Evolutionary conservation across 345 rosid genomes (phyloP).

Genomic region (Eucalyptus curtisii): DNA sequence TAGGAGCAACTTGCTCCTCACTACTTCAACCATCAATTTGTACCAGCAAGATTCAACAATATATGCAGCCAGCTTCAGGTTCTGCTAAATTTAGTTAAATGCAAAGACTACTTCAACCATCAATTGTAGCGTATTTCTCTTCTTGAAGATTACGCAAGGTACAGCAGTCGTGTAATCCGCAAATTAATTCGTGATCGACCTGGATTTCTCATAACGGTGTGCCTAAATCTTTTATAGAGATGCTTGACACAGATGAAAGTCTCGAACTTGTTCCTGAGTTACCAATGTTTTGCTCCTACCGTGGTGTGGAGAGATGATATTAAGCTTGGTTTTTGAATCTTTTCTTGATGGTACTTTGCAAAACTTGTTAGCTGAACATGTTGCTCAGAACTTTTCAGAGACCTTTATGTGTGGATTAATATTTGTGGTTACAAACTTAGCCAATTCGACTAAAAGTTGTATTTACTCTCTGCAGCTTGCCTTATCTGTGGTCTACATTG

Average conservation of each 20-base stretch:
- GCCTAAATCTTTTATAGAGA: neutral
- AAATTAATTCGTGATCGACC: neutral
- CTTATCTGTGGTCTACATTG: conserved; percentile 61
- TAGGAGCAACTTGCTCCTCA: too few species aligned
- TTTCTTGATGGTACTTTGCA: too few species aligned
- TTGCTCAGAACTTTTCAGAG: too few species aligned
- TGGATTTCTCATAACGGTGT: neutral
- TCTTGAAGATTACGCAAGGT: neutral
- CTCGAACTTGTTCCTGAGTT: neutral
- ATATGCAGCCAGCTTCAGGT: neutral
- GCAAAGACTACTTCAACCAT: neutral
- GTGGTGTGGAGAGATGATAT: too few species aligned
- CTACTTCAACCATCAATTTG: too few species aligned
- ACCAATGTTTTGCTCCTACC: neutral
- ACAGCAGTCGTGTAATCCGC: neutral
- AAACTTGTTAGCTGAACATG: too few species aligned
- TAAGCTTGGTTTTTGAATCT: too few species aligned
- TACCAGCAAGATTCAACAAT: too few species aligned
- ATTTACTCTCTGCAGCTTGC: conserved; percentile 57
- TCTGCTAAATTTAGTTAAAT: neutral
- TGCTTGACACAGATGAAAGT: neutral
- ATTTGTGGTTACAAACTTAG: too few species aligned
- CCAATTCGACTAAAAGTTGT: too few species aligned
- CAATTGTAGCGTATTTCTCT: neutral
- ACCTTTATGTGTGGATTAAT: too few species aligned